These are phyloP conservation scores for Lyophyllum semitale DNA, from an alignment of 768 basidiomycete genomes.

Conservation along the genomic window DNA sequence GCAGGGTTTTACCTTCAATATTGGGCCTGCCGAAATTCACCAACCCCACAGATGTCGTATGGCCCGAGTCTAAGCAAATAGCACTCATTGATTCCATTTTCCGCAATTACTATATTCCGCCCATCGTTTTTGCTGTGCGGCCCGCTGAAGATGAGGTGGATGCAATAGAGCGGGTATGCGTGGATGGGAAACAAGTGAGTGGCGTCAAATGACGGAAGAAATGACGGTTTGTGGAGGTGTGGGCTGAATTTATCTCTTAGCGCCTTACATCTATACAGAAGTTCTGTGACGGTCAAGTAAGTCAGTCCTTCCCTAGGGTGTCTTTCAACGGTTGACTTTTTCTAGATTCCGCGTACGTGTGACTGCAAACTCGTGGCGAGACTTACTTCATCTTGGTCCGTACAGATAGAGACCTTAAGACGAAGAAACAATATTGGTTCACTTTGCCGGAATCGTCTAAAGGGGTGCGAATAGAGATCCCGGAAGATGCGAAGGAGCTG, in stretches of 20 bases:
- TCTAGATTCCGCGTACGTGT: slow-evolving; percentile 22
- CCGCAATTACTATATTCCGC: slow-evolving; percentile 78
- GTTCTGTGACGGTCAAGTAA: slow-evolving; percentile 72
- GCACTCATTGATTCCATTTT: slow-evolving; percentile 78
- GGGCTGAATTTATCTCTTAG: slow-evolving; percentile 31
- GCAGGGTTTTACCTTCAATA: slow-evolving; percentile 30
- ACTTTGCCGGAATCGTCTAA: slow-evolving; percentile 50
- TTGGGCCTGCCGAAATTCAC: not conserved
- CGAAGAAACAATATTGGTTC: slow-evolving; percentile 67
- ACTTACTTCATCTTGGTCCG: not conserved
- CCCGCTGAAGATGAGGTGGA: slow-evolving; percentile 49
- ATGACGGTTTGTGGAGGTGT: not conserved
- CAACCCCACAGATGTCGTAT: slow-evolving; percentile 64
- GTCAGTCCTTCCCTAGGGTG: slow-evolving; percentile 10
- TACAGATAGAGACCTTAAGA: slow-evolving; percentile 55
- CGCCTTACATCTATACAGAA: slow-evolving; percentile 78
- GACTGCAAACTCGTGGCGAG: not conserved
- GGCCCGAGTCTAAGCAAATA: slow-evolving; percentile 70
- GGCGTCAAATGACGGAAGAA: slow-evolving; percentile 28
- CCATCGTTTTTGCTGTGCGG: slow-evolving; percentile 71
- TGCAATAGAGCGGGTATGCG: slow-evolving; percentile 59
- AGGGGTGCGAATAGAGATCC: slow-evolving; percentile 50
- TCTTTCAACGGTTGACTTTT: not conserved
- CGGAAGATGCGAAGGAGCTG: slow-evolving; percentile 46
- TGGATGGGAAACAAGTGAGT: slow-evolving; percentile 83